Conservation (phyloP, 768 basidiomycete genomes). For the Gyrodon lividus region DNA sequence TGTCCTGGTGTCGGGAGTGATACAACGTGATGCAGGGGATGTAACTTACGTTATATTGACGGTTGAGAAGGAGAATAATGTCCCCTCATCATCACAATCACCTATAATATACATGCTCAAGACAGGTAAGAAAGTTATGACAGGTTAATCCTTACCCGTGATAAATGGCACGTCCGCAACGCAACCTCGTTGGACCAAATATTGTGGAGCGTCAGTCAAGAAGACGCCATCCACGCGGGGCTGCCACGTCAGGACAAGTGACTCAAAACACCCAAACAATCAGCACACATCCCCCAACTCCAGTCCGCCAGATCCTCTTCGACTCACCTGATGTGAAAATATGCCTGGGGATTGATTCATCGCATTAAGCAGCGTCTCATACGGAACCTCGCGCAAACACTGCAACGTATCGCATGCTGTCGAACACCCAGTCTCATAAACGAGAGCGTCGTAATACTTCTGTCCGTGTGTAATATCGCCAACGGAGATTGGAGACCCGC, state of each 20-base stretch:
- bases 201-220: conserved; percentile 31
- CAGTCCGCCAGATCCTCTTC: not conserved
- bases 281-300: not conserved
- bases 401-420: conserved; percentile 26
- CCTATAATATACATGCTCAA: conserved; percentile 19
- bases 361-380: conserved; percentile 28
- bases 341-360: conserved; percentile 33
- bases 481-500: conserved; percentile 34
- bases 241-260: conserved; percentile 33
- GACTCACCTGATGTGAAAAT: conserved; percentile 32
- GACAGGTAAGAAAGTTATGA: no score
- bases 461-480: conserved; percentile 23
- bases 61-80: conserved; percentile 44
- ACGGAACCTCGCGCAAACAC: conserved; percentile 36
- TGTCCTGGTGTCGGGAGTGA: not conserved
- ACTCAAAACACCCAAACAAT: not conserved
- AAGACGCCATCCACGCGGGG: conserved; percentile 42
- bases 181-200: conserved; percentile 33
- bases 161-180: conserved; percentile 25
- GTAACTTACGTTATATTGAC: conserved; percentile 46
- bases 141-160: conserved; percentile 2
- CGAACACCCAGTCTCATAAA: conserved; percentile 30
- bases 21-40: not conserved
- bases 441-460: conserved; percentile 30
- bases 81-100: conserved; percentile 43